Evolutionary conservation across 2,329 filamentous ascomycete species (phyloP), one percentile per base, ranked within the genome.

Genomic region (Furcasterigmium sp.): DNA sequence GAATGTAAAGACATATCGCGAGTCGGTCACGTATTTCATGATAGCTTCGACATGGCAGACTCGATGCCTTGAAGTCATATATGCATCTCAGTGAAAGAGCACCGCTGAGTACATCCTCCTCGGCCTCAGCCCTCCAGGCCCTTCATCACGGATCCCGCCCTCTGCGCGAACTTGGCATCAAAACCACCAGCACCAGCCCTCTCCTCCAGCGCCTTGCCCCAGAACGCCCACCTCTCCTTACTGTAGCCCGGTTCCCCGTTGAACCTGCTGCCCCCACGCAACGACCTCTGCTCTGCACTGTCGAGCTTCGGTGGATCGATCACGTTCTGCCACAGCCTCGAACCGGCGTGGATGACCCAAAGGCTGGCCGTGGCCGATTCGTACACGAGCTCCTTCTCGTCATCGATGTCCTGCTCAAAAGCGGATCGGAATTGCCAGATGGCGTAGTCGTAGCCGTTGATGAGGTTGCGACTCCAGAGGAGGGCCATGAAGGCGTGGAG

Each of bases 401-500:
- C 46, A 14, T 38, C 41, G 5, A 40, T 41, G 26, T 37, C 43
- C 39, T 50, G 46, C 25, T 50, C 48, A 34, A 50, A 47, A 2
- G 48, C 42, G 14, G 44, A 34, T 18, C 48, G 46, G 5, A 50
- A 37, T 14, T 50, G 48, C 35, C 39, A 45, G 15, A 49, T 17
- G 7, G 46, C 48, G 17, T 41, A 35, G 42, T 47, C 42, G 34
- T 45, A 39, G 37, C 46, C 46, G 39, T 46, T 39, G 14, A 49
- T 25, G 17, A 50, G 44, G 34, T 42, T 42, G 32, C 48, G 46
- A 21, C 43, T 49, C 46, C 46, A 50, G 11, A 50, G 44, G 8
- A 50, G 42, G 4, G 48, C 42, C 20, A 45, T 47, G 23, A 50
- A 50, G 13, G 44, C 46, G 35, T 49, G 46, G 11, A 49, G 39